These are phyloP conservation scores for Yamadazyma trypodendri DNA, from an alignment of 1,139 yeast species.

Conservation along the genomic window DNA sequence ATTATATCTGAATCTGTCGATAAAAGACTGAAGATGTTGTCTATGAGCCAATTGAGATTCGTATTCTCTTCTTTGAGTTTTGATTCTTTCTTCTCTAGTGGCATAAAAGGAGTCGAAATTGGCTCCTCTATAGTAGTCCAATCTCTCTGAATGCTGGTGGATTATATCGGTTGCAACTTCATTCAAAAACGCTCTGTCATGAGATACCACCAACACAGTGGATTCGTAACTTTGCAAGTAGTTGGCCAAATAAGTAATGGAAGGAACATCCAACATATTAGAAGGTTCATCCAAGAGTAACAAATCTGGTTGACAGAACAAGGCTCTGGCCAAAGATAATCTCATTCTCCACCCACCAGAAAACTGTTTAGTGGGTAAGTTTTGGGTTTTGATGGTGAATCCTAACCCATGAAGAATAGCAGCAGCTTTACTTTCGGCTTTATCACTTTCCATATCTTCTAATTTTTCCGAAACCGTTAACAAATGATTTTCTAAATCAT, in stretches of 20 bases:
- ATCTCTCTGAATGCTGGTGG: constrained; percentile 94
- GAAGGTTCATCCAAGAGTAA: constrained; percentile 96
- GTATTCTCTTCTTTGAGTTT: constrained; percentile 90
- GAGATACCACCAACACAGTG: constrained; percentile 93
- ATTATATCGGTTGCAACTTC: constrained; percentile 98
- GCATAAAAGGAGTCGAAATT: constrained; percentile 90
- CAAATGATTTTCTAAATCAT: constrained; percentile 76
- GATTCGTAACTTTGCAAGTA: constrained; percentile 88
- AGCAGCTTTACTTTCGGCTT: constrained; percentile 97
- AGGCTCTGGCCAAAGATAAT: constrained; percentile 94
- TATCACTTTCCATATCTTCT: constrained; percentile 91
- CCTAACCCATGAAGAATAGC: constrained; percentile 92
- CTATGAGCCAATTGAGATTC: constrained; percentile 97
- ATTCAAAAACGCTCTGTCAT: constrained; percentile 93
- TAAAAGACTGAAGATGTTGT: constrained; percentile 87
- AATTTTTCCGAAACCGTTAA: constrained; percentile 79
- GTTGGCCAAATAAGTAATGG: constrained; percentile 87
- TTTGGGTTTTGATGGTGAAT: constrained; percentile 84
- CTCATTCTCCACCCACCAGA: constrained; percentile 99
- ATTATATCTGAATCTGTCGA: constrained; percentile 94
- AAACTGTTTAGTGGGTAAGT: constrained; percentile 79
- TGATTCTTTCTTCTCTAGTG: constrained; percentile 92
- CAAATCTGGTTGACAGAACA: constrained; percentile 95
- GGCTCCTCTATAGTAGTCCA: constrained; percentile 93
- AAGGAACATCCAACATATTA: constrained; percentile 99